A percentile compares a stretch with the other conserved stretches of the same genome.
Conservation (phyloP, 2,329 filamentous ascomycete genomes). For the Epichloe brachyelytri region DNA sequence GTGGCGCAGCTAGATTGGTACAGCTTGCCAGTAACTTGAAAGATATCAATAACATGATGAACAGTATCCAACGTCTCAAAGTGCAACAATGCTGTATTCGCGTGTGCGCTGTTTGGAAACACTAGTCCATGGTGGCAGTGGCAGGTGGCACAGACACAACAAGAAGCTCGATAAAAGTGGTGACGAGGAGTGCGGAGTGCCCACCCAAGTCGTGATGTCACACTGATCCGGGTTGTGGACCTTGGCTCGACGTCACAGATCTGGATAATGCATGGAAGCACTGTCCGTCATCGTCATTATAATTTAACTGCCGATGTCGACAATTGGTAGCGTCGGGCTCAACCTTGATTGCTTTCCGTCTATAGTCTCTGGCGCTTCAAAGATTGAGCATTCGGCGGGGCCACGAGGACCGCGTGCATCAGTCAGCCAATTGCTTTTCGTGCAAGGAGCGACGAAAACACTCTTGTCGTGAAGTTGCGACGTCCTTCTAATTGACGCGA, state of each 20-base stretch:
- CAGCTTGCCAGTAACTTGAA: too few species aligned
- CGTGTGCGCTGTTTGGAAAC: too few species aligned
- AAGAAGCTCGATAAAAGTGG: background rate
- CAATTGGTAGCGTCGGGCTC: too few species aligned
- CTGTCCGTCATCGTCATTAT: too few species aligned
- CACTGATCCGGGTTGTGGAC: background rate
- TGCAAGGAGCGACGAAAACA: background rate
- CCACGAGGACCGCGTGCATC: background rate
- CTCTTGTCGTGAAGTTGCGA: background rate
- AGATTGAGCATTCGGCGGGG: background rate
- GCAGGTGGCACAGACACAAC: background rate
- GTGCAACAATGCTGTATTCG: too few species aligned
- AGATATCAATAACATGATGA: too few species aligned
- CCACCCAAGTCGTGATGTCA: constrained; percentile 4
- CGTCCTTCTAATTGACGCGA: background rate
- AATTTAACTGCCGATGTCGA: too few species aligned
- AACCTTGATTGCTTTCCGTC: too few species aligned
- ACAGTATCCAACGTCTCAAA: too few species aligned
- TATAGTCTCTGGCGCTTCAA: background rate
- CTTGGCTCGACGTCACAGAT: background rate
- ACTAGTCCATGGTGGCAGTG: too few species aligned
- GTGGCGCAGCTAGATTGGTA: too few species aligned
- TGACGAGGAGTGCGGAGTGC: background rate
- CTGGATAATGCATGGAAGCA: too few species aligned
- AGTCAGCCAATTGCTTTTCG: background rate